Evolutionary conservation across 2,329 filamentous ascomycete genomes (phyloP).

Genomic region (Rhynchosporium secalis): DNA sequence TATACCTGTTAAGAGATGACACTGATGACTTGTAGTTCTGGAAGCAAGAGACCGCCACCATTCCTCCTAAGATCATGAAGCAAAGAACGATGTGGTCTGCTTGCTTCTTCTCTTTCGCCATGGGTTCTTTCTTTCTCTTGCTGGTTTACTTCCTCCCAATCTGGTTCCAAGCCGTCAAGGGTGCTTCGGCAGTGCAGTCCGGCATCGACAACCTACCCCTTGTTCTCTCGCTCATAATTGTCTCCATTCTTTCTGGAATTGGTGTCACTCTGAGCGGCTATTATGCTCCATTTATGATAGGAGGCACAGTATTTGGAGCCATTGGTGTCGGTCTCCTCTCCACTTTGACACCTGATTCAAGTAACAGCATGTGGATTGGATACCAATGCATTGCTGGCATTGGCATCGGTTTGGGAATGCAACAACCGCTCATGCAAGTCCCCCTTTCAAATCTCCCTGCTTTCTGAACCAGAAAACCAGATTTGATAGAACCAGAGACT

Average conservation of each 20-base stretch:
- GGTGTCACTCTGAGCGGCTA: constrained; percentile 52
- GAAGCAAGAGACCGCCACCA: constrained; percentile 44
- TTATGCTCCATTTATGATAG: constrained; percentile 60
- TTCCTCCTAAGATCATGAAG: constrained; percentile 43
- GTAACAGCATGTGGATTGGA: constrained; percentile 54
- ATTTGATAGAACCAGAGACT: too few species aligned
- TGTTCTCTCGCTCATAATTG: constrained; percentile 39
- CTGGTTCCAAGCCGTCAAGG: constrained; percentile 50
- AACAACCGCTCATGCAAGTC: constrained; percentile 50
- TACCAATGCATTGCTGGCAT: constrained; percentile 57
- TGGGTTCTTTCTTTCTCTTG: constrained; percentile 42
- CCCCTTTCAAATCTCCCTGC: too few species aligned
- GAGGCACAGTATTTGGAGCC: constrained; percentile 47
- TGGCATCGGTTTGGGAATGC: constrained; percentile 60
- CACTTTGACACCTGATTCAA: constrained; percentile 51
- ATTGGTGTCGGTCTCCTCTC: constrained; percentile 52
- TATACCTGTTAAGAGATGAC: background rate
- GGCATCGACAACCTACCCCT: constrained; percentile 45
- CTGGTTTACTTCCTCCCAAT: constrained; percentile 50
- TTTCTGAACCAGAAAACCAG: too few species aligned
- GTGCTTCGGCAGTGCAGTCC: constrained; percentile 46
- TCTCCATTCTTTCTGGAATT: constrained; percentile 27
- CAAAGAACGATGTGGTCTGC: constrained; percentile 42
- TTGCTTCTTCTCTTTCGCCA: constrained; percentile 40
- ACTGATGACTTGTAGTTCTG: constrained; percentile 29